Percentiles rank a stretch among this genome's conserved stretches.
phyloP scores from a whole-genome alignment of 257 asterid species.

The Ocimum tenuiflorum region DNA sequence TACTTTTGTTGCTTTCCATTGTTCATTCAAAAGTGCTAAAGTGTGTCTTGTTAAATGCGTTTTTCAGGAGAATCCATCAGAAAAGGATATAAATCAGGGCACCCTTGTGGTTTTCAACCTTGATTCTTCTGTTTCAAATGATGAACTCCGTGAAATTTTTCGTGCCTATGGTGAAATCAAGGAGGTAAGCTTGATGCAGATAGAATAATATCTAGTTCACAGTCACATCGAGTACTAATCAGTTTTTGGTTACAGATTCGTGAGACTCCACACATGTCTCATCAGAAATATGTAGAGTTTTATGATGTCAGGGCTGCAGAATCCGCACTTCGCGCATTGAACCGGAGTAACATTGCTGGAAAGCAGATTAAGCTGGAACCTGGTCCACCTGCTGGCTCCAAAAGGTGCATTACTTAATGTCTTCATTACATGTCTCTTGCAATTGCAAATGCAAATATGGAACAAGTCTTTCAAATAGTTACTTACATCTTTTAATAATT shows the following conservation, averaged over 20 bases:
- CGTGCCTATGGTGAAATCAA: constrained; percentile 84
- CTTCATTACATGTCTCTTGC: constrained; percentile 1
- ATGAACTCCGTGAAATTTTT: constrained; percentile 72
- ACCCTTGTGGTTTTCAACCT: constrained; percentile 76
- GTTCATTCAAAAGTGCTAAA: constrained; percentile 8
- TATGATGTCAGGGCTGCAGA: constrained; percentile 95
- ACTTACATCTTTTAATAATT: not conserved
- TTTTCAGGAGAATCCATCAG: constrained; percentile 70
- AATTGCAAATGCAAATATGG: not conserved
- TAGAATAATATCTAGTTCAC: not conserved
- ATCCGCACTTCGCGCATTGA: constrained; percentile 74
- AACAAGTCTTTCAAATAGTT: constrained; percentile 1
- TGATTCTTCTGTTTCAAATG: constrained; percentile 79
- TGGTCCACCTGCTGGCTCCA: constrained; percentile 60
- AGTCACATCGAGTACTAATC: constrained; percentile 2
- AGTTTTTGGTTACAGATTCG: constrained; percentile 52
- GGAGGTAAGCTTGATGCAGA: constrained; percentile 52
- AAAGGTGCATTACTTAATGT: constrained; percentile 41
- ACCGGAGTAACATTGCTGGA: constrained; percentile 76
- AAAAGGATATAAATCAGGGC: constrained; percentile 75
- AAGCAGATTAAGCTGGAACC: constrained; percentile 73
- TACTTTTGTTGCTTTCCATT: not conserved
- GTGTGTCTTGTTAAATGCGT: constrained; percentile 6
- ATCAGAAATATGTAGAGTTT: constrained; percentile 65
- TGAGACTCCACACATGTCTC: constrained; percentile 55